Conservation (phyloP, 2,329 filamentous ascomycete species). For the Verticillium longisporum region DNA sequence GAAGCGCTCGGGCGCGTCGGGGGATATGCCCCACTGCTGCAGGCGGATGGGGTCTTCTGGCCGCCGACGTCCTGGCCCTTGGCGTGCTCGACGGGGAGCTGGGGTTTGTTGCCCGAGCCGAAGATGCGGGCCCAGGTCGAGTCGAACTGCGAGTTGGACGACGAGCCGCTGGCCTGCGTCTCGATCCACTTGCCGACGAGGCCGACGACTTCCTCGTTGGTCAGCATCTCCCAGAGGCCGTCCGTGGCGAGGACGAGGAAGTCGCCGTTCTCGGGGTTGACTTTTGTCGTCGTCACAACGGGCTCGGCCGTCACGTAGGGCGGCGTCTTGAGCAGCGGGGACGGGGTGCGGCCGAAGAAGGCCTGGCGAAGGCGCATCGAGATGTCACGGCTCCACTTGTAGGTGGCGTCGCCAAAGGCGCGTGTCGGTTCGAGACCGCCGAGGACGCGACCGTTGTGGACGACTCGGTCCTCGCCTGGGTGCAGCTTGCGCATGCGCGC, state of each 20-base stretch:
- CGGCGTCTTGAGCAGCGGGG: slow-evolving; percentile 75
- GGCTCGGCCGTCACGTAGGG: slow-evolving; percentile 98
- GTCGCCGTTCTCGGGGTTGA: slow-evolving; percentile 83
- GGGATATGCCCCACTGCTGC: slow-evolving; percentile 81
- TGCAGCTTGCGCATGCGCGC: slow-evolving; percentile 79
- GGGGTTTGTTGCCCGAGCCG: slow-evolving; percentile 41
- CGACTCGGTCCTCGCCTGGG: slow-evolving; percentile 81
- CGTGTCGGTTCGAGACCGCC: slow-evolving; percentile 88
- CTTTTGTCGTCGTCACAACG: slow-evolving; percentile 85
- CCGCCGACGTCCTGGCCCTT: slow-evolving; percentile 48
- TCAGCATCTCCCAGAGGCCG: slow-evolving; percentile 98
- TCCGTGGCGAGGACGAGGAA: slow-evolving; percentile 96
- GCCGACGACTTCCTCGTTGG: slow-evolving; percentile 95
- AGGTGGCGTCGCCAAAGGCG: slow-evolving; percentile 92
- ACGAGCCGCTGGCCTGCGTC: slow-evolving; percentile 48
- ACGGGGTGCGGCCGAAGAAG: slow-evolving; percentile 81
- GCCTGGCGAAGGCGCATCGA: slow-evolving; percentile 74
- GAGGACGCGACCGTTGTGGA: slow-evolving; percentile 82
- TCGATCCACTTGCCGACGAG: slow-evolving; percentile 97
- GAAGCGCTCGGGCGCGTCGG: slow-evolving; percentile 71
- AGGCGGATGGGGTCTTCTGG: slow-evolving; percentile 80
- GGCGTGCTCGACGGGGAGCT: slow-evolving; percentile 69
- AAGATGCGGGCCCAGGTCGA: slow-evolving; percentile 61
- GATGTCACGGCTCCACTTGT: slow-evolving; percentile 89
- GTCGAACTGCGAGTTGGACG: slow-evolving; percentile 59